These are phyloP conservation scores for Scedosporium minutisporum DNA, from an alignment of 2,329 filamentous ascomycete genomes.

Conservation along the genomic window DNA sequence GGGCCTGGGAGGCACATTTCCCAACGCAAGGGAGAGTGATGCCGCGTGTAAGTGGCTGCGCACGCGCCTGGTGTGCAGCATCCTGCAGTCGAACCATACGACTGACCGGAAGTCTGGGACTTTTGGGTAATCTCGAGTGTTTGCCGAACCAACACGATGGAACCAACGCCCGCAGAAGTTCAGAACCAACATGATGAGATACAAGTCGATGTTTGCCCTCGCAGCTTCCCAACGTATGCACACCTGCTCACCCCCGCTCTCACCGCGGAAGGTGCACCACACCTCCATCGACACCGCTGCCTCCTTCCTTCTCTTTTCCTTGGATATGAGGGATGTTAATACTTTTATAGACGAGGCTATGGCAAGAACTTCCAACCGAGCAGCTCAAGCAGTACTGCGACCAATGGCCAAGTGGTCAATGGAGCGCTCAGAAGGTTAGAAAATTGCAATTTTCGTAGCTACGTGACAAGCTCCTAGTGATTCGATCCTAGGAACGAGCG, in stretches of 20 bases:
- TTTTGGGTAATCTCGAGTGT: not conserved
- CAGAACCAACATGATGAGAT: too few species aligned
- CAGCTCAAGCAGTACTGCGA: too few species aligned
- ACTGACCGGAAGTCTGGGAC: too few species aligned
- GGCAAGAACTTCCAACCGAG: too few species aligned
- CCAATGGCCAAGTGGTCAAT: too few species aligned
- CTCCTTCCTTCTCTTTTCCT: not conserved
- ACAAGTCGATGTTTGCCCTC: not conserved
- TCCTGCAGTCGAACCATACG: not conserved
- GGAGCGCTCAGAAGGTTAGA: too few species aligned
- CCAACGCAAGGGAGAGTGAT: not conserved
- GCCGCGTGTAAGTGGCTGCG: not conserved
- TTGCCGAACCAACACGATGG: not conserved
- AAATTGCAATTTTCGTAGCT: too few species aligned
- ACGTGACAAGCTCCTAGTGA: too few species aligned
- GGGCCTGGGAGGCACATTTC: not conserved
- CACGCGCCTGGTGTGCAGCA: not conserved
- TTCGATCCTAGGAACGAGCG: too few species aligned
- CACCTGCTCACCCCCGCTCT: not conserved
- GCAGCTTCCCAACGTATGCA: not conserved
- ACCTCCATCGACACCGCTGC: not conserved
- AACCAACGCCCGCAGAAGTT: too few species aligned
- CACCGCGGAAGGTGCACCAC: not conserved
- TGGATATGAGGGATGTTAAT: too few species aligned
- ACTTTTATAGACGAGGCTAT: too few species aligned